phyloP scores from a whole-genome alignment of 2,329 filamentous ascomycete genomes.

The Botrytis elliptica region DNA sequence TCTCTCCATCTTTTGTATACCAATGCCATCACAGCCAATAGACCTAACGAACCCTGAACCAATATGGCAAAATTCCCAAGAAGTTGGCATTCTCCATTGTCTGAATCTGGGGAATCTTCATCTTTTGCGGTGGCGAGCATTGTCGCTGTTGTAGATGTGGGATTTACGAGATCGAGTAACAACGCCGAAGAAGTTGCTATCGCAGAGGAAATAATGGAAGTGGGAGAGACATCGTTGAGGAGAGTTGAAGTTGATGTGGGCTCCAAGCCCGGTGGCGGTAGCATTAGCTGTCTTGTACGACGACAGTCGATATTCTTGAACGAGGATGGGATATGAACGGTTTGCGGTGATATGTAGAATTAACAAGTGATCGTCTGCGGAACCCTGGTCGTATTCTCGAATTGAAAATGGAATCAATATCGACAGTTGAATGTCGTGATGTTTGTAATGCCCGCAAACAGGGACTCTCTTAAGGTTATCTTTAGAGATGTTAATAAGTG shows the following conservation, averaged over 20 bases:
- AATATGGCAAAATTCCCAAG: conserved; percentile 88
- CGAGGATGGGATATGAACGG: background rate
- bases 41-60: conserved; percentile 83
- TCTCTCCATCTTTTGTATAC: conserved; percentile 95
- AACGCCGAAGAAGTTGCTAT: conserved; percentile 34
- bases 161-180: conserved; percentile 37
- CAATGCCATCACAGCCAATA: conserved; percentile 77
- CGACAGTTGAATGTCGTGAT: background rate
- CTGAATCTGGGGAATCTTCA: conserved; percentile 32
- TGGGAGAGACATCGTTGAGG: conserved; percentile 31
- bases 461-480: conserved; percentile 17
- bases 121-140: conserved; percentile 20
- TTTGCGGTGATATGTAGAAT: background rate
- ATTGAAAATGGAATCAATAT: background rate
- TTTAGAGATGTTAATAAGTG: background rate
- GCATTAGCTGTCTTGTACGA: conserved; percentile 30
- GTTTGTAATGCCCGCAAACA: background rate
- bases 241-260: conserved; percentile 28
- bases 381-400: background rate
- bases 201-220: conserved; percentile 29
- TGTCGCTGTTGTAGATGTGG: conserved; percentile 34
- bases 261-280: conserved; percentile 37
- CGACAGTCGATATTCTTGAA: conserved; percentile 2
- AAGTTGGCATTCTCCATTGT: conserved; percentile 75
- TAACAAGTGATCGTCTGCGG: background rate